Evolutionary conservation across 2,329 filamentous ascomycete species (phyloP).

Genomic region (Colletotrichum eremochloae): DNA sequence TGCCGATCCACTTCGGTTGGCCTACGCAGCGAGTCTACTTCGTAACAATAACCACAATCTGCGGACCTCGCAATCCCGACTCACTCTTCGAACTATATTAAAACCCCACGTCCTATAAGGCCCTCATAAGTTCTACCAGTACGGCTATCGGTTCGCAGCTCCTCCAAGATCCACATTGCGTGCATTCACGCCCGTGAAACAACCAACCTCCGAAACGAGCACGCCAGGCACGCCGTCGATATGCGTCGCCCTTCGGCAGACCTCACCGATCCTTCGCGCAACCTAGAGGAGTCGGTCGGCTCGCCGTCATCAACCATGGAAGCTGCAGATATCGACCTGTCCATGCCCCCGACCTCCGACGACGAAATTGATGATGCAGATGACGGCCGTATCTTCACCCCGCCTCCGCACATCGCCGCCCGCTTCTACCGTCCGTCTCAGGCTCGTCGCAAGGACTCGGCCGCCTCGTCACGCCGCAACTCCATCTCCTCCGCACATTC

Average conservation of each 20-base stretch:
- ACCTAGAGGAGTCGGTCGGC: conserved; percentile 53
- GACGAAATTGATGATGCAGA: conserved; percentile 52
- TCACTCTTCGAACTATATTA: background rate
- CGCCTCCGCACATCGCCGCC: conserved; percentile 82
- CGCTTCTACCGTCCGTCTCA: conserved; percentile 80
- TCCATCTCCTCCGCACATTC: conserved; percentile 83
- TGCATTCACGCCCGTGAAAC: conserved; percentile 15
- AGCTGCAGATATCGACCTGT: conserved; percentile 52
- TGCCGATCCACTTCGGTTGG: conserved; percentile 24
- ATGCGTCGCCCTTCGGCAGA: conserved; percentile 61
- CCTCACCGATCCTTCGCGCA: conserved; percentile 58
- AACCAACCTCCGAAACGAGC: conserved; percentile 16
- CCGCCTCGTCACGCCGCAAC: conserved; percentile 83
- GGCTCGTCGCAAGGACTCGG: conserved; percentile 79
- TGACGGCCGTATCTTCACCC: conserved; percentile 63
- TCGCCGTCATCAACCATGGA: conserved; percentile 48
- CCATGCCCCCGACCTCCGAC: conserved; percentile 53
- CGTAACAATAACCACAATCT: background rate
- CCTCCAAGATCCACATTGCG: background rate
- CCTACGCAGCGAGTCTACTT: conserved; percentile 15
- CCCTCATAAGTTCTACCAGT: background rate
- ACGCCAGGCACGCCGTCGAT: conserved; percentile 44
- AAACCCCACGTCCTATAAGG: background rate
- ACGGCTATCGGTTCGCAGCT: background rate
- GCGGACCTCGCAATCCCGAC: background rate